These are phyloP conservation scores for Populus pruinosa DNA, from an alignment of 345 rosid genomes.

Conservation along the genomic window DNA sequence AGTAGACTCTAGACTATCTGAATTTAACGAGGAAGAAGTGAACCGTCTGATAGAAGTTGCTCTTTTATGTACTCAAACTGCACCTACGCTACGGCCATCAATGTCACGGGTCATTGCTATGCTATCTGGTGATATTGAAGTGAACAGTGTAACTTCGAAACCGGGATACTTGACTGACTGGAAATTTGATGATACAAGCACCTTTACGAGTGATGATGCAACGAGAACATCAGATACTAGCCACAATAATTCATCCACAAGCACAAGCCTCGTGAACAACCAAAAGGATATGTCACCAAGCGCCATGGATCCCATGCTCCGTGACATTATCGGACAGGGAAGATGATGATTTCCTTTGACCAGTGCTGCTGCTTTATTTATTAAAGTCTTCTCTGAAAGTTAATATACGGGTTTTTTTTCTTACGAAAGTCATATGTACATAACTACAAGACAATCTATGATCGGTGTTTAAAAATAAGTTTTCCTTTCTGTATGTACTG, in stretches of 20 bases:
- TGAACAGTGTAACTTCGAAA: constrained; percentile 30
- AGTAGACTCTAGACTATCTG: constrained; percentile 33
- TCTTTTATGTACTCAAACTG: constrained; percentile 59
- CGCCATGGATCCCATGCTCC: constrained; percentile 7
- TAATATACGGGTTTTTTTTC: not conserved
- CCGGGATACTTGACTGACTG: constrained; percentile 60
- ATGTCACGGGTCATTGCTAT: constrained; percentile 67
- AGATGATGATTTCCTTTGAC: not conserved
- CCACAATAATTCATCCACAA: constrained; percentile 15
- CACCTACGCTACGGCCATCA: constrained; percentile 50
- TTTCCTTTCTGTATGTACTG: not conserved
- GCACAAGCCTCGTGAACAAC: constrained; percentile 4
- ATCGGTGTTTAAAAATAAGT: not conserved
- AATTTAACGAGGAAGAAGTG: constrained; percentile 42
- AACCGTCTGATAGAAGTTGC: constrained; percentile 51
- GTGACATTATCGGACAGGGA: constrained; percentile 22
- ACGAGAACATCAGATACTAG: constrained; percentile 12
- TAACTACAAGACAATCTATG: not conserved
- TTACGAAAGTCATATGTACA: not conserved
- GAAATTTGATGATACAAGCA: constrained; percentile 43
- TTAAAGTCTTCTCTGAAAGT: not conserved
- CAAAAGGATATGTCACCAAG: not conserved
- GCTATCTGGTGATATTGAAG: constrained; percentile 70
- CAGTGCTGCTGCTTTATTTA: not conserved
- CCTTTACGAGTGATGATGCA: constrained; percentile 27